Evolutionary conservation across 2,329 filamentous ascomycete genomes (phyloP), one percentile per base, ranked within the genome.

Genomic region (Thielaviopsis euricoi): DNA sequence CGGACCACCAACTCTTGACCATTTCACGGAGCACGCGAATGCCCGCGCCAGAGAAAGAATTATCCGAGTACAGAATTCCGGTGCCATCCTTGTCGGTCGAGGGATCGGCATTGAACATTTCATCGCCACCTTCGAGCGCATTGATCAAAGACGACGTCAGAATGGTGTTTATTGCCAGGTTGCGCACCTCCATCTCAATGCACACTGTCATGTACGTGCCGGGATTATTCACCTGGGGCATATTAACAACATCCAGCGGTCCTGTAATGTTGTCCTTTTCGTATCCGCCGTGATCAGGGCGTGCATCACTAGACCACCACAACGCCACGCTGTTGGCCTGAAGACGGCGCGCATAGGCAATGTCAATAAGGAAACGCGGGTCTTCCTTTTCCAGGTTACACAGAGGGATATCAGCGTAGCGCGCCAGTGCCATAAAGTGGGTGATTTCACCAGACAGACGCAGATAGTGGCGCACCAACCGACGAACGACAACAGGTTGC

Each of bases 1-100:
- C 91, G 0, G 85, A 80, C 93, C 93, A 98, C 94, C 94, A 99
- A 2, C 87, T 81, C 69, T 96, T 95, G 64, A 99, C 93, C 90
- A 99, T 96, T 65, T 97, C 94, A 15, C 93, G 85, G 3, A 99
- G 76, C 0, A 98, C 93, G 6, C 85, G 80, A 4, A 97, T 87
- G 57, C 89, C 88, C 2, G 91, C 89, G 54, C 89, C 87, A n/a
- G 91, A 85, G 67, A 98, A 98, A 0, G 91, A 88, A 13, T 71
- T 71, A 51, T 72, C 71, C 5, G 66, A 70, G 1, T 71, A 67
- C 26, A 73, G 70, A 25, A 64, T 78, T 3, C 54, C 33, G 9
- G 51, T 58, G 17, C 60, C 55, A 33, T 61, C 62, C 15, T 52
- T 59, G 60, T 85, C 85, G 0, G 79, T 75, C 0, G 82, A 84